Evolutionary conservation across 2,329 filamentous ascomycete genomes (phyloP).

Genomic region (Colletotrichum trifolii): DNA sequence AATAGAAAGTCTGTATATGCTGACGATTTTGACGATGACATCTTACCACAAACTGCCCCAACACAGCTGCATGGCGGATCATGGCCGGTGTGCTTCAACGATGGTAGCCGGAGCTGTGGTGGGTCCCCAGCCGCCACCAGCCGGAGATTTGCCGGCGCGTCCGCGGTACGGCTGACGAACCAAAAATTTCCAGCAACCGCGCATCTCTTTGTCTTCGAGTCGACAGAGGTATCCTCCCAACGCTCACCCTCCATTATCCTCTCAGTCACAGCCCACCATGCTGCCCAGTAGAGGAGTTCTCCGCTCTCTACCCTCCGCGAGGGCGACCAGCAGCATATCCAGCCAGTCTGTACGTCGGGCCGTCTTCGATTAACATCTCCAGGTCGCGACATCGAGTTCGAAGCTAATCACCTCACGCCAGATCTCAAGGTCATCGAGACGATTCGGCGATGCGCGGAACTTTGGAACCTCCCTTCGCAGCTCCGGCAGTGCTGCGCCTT

Average conservation of each 20-base stretch:
- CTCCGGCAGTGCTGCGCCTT: conserved; percentile 12
- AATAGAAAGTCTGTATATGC: not conserved
- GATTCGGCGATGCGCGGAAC: conserved; percentile 47
- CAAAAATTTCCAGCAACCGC: conserved; percentile 44
- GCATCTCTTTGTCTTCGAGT: not conserved
- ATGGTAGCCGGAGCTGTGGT: conserved; percentile 24
- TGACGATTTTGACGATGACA: not conserved
- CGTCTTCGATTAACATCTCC: not conserved
- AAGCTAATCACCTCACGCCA: conserved; percentile 22
- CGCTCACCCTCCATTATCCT: conserved; percentile 35
- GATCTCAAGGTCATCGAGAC: conserved; percentile 41
- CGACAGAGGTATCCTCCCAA: conserved; percentile 27
- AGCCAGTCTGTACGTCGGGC: conserved; percentile 43
- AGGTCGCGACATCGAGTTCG: not conserved
- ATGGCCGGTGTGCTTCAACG: not conserved
- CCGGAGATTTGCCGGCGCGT: conserved; percentile 51
- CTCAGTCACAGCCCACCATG: conserved; percentile 47
- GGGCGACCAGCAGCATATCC: conserved; percentile 42
- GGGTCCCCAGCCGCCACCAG: conserved; percentile 20
- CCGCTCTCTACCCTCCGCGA: conserved; percentile 50
- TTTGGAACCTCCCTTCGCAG: conserved; percentile 46
- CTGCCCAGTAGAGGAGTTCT: conserved; percentile 58
- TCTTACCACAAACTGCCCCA: too few relatives aligned
- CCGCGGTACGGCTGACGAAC: conserved; percentile 13
- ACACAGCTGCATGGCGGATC: too few relatives aligned